These are phyloP conservation scores for Leccinellum albellum DNA, from an alignment of 768 basidiomycete genomes.

Conservation along the genomic window DNA sequence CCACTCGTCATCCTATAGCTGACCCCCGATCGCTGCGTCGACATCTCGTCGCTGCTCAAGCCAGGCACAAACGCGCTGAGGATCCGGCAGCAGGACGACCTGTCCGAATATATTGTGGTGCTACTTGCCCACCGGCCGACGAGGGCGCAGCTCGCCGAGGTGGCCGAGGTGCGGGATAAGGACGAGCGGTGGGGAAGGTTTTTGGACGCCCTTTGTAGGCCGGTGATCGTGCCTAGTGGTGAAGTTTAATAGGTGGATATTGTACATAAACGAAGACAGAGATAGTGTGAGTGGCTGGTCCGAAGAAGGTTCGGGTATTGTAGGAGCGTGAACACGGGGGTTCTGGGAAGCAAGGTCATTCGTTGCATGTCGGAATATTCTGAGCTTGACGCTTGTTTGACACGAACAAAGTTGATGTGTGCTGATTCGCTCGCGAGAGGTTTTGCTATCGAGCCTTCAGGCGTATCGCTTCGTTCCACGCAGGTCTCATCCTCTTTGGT, in stretches of 20 bases:
- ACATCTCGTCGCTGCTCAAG: constrained; percentile 44
- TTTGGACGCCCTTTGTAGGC: constrained; percentile 14
- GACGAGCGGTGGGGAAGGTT: constrained; percentile 23
- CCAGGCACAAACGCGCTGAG: constrained; percentile 42
- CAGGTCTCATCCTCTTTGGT: no score
- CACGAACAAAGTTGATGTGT: no score
- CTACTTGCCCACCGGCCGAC: constrained; percentile 52
- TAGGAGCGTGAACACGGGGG: no score
- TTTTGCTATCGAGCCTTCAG: no score
- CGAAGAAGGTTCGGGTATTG: no score
- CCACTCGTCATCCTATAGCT: constrained; percentile 32
- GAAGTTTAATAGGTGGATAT: neutral
- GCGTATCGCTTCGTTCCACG: no score
- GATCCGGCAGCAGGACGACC: constrained; percentile 40
- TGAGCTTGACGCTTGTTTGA: no score
- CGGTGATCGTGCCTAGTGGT: neutral
- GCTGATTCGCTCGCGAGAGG: no score
- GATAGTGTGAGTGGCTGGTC: no score
- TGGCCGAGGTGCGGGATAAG: constrained; percentile 8
- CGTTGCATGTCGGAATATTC: no score
- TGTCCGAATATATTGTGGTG: constrained; percentile 44
- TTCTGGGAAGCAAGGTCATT: no score
- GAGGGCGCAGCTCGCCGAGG: constrained; percentile 35
- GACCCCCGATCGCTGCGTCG: constrained; percentile 47
- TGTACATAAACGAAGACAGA: no score